These are phyloP conservation scores for Arxiozyma telluris DNA, from an alignment of 1,139 yeast species.

Conservation along the genomic window DNA sequence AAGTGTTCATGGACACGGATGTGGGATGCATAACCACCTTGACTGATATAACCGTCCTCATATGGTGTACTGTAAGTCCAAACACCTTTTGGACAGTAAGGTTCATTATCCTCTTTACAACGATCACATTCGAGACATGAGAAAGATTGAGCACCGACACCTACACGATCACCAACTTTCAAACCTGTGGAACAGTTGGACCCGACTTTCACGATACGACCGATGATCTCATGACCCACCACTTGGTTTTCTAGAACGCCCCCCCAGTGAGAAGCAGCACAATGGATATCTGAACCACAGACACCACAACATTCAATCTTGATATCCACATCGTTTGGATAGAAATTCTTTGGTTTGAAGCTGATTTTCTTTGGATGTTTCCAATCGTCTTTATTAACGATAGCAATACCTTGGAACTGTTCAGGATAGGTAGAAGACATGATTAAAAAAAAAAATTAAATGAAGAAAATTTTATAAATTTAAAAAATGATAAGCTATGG, in stretches of 20 bases:
- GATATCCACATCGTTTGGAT: conserved; percentile 32
- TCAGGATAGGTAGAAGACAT: conserved; percentile 30
- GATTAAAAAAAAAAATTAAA: neutral
- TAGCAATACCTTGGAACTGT: conserved; percentile 40
- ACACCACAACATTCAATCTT: conserved; percentile 43
- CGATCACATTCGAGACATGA: conserved; percentile 39
- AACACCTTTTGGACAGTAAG: conserved; percentile 37
- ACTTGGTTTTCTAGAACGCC: conserved; percentile 30
- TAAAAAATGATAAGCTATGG: no score
- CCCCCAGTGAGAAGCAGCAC: conserved; percentile 34
- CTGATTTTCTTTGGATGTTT: conserved; percentile 35
- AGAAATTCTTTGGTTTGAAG: conserved; percentile 30
- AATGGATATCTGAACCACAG: conserved; percentile 47
- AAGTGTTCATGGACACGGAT: conserved; percentile 40
- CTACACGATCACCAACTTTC: conserved; percentile 43
- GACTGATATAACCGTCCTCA: conserved; percentile 37
- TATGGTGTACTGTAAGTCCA: conserved; percentile 37
- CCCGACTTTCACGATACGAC: conserved; percentile 39
- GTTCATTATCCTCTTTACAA: conserved; percentile 38
- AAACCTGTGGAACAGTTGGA: conserved; percentile 33
- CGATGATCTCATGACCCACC: conserved; percentile 46
- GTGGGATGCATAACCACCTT: conserved; percentile 48
- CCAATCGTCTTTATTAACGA: conserved; percentile 37
- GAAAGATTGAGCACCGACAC: conserved; percentile 42
- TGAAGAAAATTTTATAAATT: no score